These are phyloP conservation scores for Boletus fagicola DNA, from an alignment of 768 basidiomycete species.

Conservation along the genomic window DNA sequence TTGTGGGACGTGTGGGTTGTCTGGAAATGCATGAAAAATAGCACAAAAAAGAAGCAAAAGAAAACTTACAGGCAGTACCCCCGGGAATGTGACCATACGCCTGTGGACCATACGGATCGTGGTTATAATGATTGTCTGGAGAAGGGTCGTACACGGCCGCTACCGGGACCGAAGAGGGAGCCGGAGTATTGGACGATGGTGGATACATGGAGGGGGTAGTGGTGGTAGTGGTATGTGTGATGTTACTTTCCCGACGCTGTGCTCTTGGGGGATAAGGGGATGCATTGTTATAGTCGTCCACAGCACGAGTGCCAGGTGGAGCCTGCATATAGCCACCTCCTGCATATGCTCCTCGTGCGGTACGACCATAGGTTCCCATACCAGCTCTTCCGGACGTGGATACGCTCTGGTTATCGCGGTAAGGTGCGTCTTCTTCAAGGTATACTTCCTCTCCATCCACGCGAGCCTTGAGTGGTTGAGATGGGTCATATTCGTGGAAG, in stretches of 20 bases:
- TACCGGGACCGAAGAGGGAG: slow-evolving; percentile 9
- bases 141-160: slow-evolving; percentile 22
- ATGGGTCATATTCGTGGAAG: slow-evolving; percentile 62
- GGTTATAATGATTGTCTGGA: slow-evolving; percentile 22
- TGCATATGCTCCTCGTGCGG: slow-evolving; percentile 35
- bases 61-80: slow-evolving; percentile 52
- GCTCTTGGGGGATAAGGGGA: slow-evolving; percentile 46
- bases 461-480: slow-evolving; percentile 62
- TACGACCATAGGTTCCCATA: slow-evolving; percentile 32
- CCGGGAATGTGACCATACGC: slow-evolving; percentile 55
- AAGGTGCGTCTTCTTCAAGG: slow-evolving; percentile 46
- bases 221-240: slow-evolving; percentile 40
- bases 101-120: slow-evolving; percentile 30
- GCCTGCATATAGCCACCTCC: slow-evolving; percentile 67
- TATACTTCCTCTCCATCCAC: slow-evolving; percentile 57
- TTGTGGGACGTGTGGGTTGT: slow-evolving; percentile 52
- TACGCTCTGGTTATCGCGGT: slow-evolving; percentile 32
- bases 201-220: slow-evolving; percentile 40
- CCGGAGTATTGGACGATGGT: slow-evolving; percentile 30
- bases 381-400: slow-evolving; percentile 22
- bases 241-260: slow-evolving; percentile 39
- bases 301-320: slow-evolving; percentile 60
- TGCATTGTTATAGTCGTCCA: slow-evolving; percentile 70
- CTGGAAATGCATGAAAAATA: slow-evolving; percentile 33
- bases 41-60: not conserved